phyloP scores from a whole-genome alignment of 345 rosid genomes.

The Firmiana major region DNA sequence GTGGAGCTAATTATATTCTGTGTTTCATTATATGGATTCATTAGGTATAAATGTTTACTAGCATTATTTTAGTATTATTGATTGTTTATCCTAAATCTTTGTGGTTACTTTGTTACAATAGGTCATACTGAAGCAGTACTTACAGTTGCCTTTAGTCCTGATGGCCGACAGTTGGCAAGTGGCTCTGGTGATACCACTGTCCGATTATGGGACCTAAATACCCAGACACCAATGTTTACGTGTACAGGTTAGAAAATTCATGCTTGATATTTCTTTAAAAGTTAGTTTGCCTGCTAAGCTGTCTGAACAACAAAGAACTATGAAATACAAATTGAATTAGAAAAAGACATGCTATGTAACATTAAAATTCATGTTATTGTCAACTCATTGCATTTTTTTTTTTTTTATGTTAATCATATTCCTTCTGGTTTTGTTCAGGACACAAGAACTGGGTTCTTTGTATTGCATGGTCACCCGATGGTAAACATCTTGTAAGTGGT shows the following conservation, averaged over 20 bases:
- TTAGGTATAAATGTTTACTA: neutral
- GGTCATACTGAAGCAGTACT: constrained; percentile 92
- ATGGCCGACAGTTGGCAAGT: constrained; percentile 88
- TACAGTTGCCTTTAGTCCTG: constrained; percentile 91
- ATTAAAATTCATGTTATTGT: neutral
- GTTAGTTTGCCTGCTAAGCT: neutral
- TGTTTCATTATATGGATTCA: constrained; percentile 4
- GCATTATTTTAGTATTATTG: neutral
- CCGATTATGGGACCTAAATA: constrained; percentile 89
- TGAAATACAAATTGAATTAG: neutral
- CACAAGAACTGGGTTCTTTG: constrained; percentile 97
- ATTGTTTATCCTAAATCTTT: constrained; percentile 8
- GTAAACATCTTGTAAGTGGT: constrained; percentile 88
- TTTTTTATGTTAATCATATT: neutral
- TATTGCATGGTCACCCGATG: constrained; percentile 95
- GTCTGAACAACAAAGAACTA: neutral
- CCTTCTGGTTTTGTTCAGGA: constrained; percentile 40
- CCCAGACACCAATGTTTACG: constrained; percentile 90
- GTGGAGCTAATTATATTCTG: neutral
- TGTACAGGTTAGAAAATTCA: constrained; percentile 57
- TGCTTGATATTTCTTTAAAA: neutral
- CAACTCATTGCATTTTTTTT: neutral
- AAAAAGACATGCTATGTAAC: neutral
- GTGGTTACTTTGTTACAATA: constrained; percentile 17
- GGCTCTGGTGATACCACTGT: constrained; percentile 97